Evolutionary conservation across 1,139 yeast genomes (phyloP).

Genomic region (Petasospora fabianii): DNA sequence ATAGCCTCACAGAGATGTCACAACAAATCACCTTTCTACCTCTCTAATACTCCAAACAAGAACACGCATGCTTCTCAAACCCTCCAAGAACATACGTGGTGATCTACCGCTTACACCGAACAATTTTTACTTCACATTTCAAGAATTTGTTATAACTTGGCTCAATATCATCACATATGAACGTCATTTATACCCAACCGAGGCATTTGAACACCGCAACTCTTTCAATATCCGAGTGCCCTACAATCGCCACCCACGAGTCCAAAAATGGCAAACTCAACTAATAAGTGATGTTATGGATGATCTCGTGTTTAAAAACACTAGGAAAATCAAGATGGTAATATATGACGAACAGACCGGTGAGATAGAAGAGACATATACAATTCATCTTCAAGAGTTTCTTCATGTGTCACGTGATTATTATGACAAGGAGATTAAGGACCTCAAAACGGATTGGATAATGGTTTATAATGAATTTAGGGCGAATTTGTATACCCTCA

Average conservation of each 20-base stretch:
- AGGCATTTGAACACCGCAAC: slow-evolving; percentile 18
- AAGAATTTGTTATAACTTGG: slow-evolving; percentile 21
- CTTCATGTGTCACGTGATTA: slow-evolving; percentile 6
- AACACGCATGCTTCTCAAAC: slow-evolving; percentile 3
- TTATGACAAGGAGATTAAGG: slow-evolving; percentile 13
- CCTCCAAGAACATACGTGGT: slow-evolving; percentile 1
- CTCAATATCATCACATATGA: slow-evolving; percentile 22
- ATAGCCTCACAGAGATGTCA: no score
- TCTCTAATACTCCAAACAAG: no score
- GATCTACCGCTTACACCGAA: slow-evolving; percentile 12
- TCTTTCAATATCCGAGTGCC: slow-evolving; percentile 22
- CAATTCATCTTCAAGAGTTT: slow-evolving; percentile 18
- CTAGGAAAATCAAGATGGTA: slow-evolving; percentile 8
- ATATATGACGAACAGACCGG: slow-evolving; percentile 6
- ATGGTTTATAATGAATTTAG: slow-evolving; percentile 19
- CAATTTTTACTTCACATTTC: slow-evolving; percentile 15
- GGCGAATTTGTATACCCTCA: slow-evolving; percentile 16
- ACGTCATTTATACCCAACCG: slow-evolving; percentile 19
- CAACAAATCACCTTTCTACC: no score
- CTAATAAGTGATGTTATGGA: slow-evolving; percentile 16
- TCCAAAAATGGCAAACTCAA: slow-evolving; percentile 16
- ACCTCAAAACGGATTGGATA: slow-evolving; percentile 10
- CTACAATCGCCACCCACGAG: slow-evolving; percentile 21
- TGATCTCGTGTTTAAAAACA: slow-evolving; percentile 8
- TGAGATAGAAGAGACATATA: slow-evolving; percentile 16